Evolutionary conservation across 2,329 filamentous ascomycete species (phyloP), one percentile per base, ranked within the genome.

Genomic region (Scleromitrula shiraiana): DNA sequence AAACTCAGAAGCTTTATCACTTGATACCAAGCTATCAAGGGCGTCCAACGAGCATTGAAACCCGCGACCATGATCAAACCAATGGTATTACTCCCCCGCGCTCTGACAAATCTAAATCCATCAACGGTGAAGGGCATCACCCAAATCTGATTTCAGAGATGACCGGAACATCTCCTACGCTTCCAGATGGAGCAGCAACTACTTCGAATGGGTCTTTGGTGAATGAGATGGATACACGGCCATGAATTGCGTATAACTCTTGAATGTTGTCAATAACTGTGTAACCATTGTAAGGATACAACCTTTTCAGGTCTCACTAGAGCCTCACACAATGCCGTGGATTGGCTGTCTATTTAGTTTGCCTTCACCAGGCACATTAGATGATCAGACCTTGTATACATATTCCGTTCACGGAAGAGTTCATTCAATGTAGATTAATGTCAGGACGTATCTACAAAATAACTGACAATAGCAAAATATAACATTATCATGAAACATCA

Each of bases 1-100:
- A 70, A 45, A 74, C 80, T 51, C 77, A 82, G 61, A 75, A 75
- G n/a, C 67, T 80, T 5, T 66, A 68, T 10, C 70, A 82, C 63
- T 68, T 81, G 41, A 47, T 80, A 50, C 47, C 50, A 30, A 40
- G 29, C 7, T 49, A 49, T 36, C 52, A 52, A 12, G 27, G 35
- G 14, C 12, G 39, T 24, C 32, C 46, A 22, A 36, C 29, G 5
- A 26, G 24, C 14, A 15, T 23, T n/a, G 42, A 47, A 23, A 42
- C 23, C 12, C 42, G 47, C 10, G 49, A 50, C 26, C 39, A 41
- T 24, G 53, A 55, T 38, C 56, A 54, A n/a, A 41, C 49, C 9
- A 59, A 59, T 44, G 59, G 59, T 20, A 59, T 63, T 20, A 63
- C 60, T 14, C 59, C 60, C n/a, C 60, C 60, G 29, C 53, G 55